phyloP scores from a whole-genome alignment of 352 stramenopile genomes.

The Elongisporangium undulatum region DNA sequence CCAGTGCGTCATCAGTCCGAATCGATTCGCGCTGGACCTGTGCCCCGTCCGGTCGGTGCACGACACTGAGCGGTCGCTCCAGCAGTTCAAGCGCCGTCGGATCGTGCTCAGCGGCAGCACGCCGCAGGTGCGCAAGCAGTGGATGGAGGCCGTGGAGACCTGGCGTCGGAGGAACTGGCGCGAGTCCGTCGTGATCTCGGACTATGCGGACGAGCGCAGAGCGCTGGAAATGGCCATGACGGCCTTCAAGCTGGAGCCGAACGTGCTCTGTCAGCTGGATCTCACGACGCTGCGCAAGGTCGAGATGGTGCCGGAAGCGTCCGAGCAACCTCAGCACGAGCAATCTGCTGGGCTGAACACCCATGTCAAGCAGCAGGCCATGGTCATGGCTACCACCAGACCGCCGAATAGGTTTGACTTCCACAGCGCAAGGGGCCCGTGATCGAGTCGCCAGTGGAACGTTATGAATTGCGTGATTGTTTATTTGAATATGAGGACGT shows the following conservation, averaged over 20 bases:
- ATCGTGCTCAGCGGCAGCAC: slow-evolving; percentile 60
- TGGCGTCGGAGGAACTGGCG: slow-evolving; percentile 79
- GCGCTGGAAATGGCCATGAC: slow-evolving; percentile 66
- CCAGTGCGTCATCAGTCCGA: slow-evolving; percentile 30
- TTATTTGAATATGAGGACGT: neutral
- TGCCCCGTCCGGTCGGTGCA: slow-evolving; percentile 71
- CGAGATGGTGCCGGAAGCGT: slow-evolving; percentile 27
- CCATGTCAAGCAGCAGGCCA: neutral
- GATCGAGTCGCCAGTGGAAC: too few species aligned
- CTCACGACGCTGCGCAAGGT: slow-evolving; percentile 47
- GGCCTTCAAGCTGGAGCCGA: slow-evolving; percentile 58
- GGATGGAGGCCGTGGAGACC: slow-evolving; percentile 64
- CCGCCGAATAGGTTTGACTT: neutral
- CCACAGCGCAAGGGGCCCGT: neutral
- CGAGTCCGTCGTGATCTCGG: slow-evolving; percentile 54
- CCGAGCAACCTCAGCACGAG: slow-evolving; percentile 1
- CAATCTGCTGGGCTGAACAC: neutral
- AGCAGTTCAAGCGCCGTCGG: slow-evolving; percentile 45
- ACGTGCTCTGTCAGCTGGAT: slow-evolving; percentile 44
- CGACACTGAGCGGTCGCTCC: slow-evolving; percentile 66
- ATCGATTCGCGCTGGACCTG: slow-evolving; percentile 69
- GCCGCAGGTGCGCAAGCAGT: slow-evolving; percentile 38
- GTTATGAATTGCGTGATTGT: too few species aligned
- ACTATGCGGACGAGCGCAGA: slow-evolving; percentile 58
- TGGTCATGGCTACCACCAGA: neutral